Evolutionary conservation across 371 early-diverging fungal genomes (phyloP), one percentile per base, ranked within the genome.

Genomic region (Vairimorpha apis): DNA sequence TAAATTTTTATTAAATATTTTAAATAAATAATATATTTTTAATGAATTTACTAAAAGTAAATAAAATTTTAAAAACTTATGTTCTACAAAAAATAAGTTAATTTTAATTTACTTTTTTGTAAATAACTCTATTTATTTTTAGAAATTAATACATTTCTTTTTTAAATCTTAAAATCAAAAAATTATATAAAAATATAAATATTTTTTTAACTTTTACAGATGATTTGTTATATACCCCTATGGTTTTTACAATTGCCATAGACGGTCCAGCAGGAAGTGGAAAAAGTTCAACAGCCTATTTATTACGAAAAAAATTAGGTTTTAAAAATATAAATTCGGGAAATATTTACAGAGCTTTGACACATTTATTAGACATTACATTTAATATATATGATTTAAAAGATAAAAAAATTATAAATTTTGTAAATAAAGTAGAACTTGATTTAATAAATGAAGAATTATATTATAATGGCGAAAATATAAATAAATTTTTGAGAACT

Each of bases 211-310:
- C 16, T 41, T 41, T 41, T 41, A 10, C 43, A 41, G 10, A 41
- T 16, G 29, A 21, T 49, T 49, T 1, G n/a, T n/a, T n/a, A n/a
- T n/a, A 27, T 44, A 33, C 72, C 63, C 62, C 16, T 37, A 78
- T 71, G 67, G 77, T 51, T 16, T 78, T 71, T 74, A 87, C 87
- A 75, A 84, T 92, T 56, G 92, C 93, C 32, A 92, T 93, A 51
- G 93, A 93, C 84, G 93, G 93, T 0, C 92, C 92, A 5, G 90
- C 91, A 13, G 93, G 90, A 12, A 87, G 88, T 13, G 93, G 93
- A 58, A 93, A 93, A 83, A 91, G 91, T 86, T 87, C 89, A 0
- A 88, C 89, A 7, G 89, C 91, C 3, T 85, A 86, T 75, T 63
- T 85, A 44, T 81, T 91, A 4, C 90, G 91, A 12, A 84, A 85